Evolutionary conservation across 495 filamentous ascomycete species (phyloP).

Genomic region (Aspergillus incahuasiensis): DNA sequence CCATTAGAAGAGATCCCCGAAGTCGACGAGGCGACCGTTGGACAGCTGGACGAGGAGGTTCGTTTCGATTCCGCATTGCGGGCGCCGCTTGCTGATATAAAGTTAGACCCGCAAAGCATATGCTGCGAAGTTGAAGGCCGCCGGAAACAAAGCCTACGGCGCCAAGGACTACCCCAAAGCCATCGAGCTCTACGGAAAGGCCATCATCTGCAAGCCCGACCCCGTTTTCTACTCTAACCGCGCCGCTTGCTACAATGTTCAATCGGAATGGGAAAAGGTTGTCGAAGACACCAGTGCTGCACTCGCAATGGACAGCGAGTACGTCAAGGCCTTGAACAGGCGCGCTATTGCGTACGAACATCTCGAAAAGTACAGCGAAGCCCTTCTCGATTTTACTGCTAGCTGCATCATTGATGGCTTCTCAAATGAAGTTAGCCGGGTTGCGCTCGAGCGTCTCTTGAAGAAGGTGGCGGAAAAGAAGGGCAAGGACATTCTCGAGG

Average conservation of each 20-base stretch:
- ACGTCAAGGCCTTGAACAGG: conserved; percentile 95
- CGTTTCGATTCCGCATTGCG: conserved; percentile 8
- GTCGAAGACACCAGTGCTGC: conserved; percentile 96
- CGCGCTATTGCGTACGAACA: conserved; percentile 96
- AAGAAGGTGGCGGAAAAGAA: conserved; percentile 97
- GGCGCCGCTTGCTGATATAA: conserved; percentile 11
- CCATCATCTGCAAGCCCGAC: conserved; percentile 94
- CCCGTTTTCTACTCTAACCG: conserved; percentile 98
- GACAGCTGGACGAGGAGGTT: conserved; percentile 62
- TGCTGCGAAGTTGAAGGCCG: conserved; percentile 85
- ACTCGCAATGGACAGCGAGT: conserved; percentile 85
- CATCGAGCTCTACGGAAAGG: conserved; percentile 91
- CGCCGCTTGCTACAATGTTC: conserved; percentile 93
- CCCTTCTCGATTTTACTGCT: conserved; percentile 93
- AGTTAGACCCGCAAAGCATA: conserved; percentile 63
- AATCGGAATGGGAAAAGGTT: conserved; percentile 89
- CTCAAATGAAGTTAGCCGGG: conserved; percentile 79
- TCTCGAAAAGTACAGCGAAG: conserved; percentile 83
- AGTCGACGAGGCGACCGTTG: conserved; percentile 74
- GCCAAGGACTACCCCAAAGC: conserved; percentile 85
- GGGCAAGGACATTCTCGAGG: conserved; percentile 75
- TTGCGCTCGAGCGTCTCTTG: conserved; percentile 84
- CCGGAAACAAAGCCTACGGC: conserved; percentile 94
- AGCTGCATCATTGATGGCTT: conserved; percentile 99
- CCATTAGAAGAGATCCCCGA: conserved; percentile 75